Percentiles rank a stretch among this genome's conserved stretches.
Evolutionary conservation across 495 filamentous ascomycete genomes (phyloP).

Genomic region (Tuber borchii): DNA sequence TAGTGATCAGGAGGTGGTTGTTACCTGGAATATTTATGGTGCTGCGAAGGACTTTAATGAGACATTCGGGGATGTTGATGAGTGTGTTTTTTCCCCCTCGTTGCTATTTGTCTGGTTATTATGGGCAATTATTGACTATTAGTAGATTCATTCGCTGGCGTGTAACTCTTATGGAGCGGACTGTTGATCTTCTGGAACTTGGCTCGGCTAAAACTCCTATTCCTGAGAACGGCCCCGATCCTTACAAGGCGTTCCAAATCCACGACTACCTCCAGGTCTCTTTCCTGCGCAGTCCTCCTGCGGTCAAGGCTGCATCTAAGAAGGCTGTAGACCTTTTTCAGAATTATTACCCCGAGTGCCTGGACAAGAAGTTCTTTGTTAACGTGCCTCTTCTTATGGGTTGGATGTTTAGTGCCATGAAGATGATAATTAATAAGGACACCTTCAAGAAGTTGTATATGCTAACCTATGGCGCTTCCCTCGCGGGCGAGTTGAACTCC

Average conservation of each 20-base stretch:
- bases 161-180: constrained; percentile 76
- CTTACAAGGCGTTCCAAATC: constrained; percentile 80
- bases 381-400: constrained; percentile 84
- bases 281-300: constrained; percentile 67
- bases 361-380: constrained; percentile 86
- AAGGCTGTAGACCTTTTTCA: constrained; percentile 72
- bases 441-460: constrained; percentile 81
- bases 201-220: constrained; percentile 61
- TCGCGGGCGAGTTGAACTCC: constrained; percentile 61
- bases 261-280: constrained; percentile 82
- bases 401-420: constrained; percentile 74
- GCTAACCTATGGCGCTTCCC: constrained; percentile 64
- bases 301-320: constrained; percentile 62
- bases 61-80: constrained; percentile 70
- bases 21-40: constrained; percentile 84
- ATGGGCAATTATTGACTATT: constrained; percentile 43
- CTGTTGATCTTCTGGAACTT: constrained; percentile 63
- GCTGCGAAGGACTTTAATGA: constrained; percentile 61
- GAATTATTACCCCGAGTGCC: constrained; percentile 76
- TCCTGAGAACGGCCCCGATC: constrained; percentile 61
- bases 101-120: not conserved
- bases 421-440: constrained; percentile 67
- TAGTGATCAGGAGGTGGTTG: constrained; percentile 17
- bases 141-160: constrained; percentile 70
- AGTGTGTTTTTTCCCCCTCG: constrained; percentile 52